Evolutionary conservation across 768 basidiomycete species (phyloP).

Genomic region (Antrodiella citrinella): DNA sequence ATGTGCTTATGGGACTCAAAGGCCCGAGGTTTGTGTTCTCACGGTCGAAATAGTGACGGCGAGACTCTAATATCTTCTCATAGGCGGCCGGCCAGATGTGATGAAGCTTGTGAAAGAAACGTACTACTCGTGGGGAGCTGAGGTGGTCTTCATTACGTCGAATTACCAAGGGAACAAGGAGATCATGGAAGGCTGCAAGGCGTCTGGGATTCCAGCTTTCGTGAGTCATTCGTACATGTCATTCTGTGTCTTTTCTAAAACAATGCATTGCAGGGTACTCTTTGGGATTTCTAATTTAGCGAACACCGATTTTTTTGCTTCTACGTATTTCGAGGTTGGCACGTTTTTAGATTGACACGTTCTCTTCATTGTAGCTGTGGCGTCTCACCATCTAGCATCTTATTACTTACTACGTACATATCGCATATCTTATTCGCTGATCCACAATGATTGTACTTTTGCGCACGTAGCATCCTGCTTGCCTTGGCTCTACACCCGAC

Average conservation of each 20-base stretch:
- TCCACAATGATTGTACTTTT: not conserved
- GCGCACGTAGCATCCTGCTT: not conserved
- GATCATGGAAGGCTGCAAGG: conserved; percentile 33
- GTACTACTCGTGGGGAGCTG: conserved; percentile 29
- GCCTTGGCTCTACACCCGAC: not conserved
- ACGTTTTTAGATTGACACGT: conserved; percentile 9
- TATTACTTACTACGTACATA: not conserved
- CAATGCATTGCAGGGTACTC: conserved; percentile 21
- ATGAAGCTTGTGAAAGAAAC: conserved; percentile 30
- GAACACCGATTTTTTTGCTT: not conserved
- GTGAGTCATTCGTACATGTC: conserved; percentile 16
- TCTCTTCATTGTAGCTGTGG: not conserved
- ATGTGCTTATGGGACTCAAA: conserved; percentile 35
- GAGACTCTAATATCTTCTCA: not conserved
- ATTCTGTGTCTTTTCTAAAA: not conserved
- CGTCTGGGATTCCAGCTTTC: conserved; percentile 29
- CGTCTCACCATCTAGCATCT: not conserved
- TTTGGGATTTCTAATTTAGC: conserved; percentile 28
- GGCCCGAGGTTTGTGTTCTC: conserved; percentile 20
- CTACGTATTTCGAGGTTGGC: not conserved
- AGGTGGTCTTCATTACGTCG: conserved; percentile 37
- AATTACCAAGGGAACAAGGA: conserved; percentile 33
- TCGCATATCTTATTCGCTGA: not conserved
- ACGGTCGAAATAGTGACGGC: not conserved
- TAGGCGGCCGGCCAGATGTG: conserved; percentile 30